Conservation (phyloP, 2,329 filamentous ascomycete species). For the Paecilomyces sp. region DNA sequence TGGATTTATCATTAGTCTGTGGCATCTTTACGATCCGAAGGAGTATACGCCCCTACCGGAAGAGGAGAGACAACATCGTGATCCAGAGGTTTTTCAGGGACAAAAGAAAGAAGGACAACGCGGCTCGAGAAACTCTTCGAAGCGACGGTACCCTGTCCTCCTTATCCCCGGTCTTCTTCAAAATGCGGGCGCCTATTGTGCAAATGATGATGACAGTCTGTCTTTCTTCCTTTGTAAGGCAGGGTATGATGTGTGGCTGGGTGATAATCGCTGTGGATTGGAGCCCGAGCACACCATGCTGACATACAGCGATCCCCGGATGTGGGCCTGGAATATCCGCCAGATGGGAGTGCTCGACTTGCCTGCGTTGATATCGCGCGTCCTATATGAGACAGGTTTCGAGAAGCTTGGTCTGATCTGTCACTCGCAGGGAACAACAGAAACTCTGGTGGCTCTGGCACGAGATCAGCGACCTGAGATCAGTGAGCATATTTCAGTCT, state of each 20-base stretch:
- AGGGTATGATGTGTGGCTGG: slow-evolving; percentile 91
- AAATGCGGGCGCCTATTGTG: slow-evolving; percentile 79
- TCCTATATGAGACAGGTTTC: slow-evolving; percentile 76
- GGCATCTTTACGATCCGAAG: slow-evolving; percentile 80
- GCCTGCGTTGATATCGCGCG: slow-evolving; percentile 69
- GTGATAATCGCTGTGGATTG: slow-evolving; percentile 88
- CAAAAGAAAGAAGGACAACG: slow-evolving; percentile 19
- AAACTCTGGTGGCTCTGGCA: slow-evolving; percentile 79
- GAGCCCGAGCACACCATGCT: slow-evolving; percentile 67
- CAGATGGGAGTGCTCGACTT: slow-evolving; percentile 91
- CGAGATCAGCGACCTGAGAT: slow-evolving; percentile 85
- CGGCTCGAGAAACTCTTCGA: slow-evolving; percentile 9
- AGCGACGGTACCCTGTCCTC: slow-evolving; percentile 63
- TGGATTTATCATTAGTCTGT: slow-evolving; percentile 81
- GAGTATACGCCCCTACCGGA: slow-evolving; percentile 56
- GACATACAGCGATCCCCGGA: slow-evolving; percentile 68
- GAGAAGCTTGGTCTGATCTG: slow-evolving; percentile 73
- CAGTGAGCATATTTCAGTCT: slow-evolving; percentile 74
- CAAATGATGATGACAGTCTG: slow-evolving; percentile 80
- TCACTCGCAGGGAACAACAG: slow-evolving; percentile 86
- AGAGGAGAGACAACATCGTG: slow-evolving; percentile 38
- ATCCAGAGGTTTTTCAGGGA: slow-evolving; percentile 56
- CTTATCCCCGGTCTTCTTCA: slow-evolving; percentile 86
- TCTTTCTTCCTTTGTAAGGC: slow-evolving; percentile 90
- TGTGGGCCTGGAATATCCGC: slow-evolving; percentile 96